Conservation (phyloP, 768 basidiomycete species). For the Lepiota brunneoincarnata region DNA sequence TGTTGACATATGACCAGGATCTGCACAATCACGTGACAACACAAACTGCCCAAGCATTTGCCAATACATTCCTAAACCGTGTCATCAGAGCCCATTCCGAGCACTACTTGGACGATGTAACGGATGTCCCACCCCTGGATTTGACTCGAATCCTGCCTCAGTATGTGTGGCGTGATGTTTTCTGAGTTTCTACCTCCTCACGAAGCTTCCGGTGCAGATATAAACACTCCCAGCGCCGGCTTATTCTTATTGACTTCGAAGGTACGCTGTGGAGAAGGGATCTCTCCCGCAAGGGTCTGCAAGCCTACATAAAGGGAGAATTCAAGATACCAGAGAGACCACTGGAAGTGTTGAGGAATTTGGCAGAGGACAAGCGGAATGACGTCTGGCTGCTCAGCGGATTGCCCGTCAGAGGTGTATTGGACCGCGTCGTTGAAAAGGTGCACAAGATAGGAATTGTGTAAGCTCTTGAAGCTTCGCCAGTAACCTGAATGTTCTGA, state of each 20-base stretch:
- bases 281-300: slow-evolving; percentile 42
- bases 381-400: slow-evolving; percentile 85
- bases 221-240: slow-evolving; percentile 58
- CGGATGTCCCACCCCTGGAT: slow-evolving; percentile 29
- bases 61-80: slow-evolving; percentile 74
- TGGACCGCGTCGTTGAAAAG: slow-evolving; percentile 60
- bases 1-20: slow-evolving; percentile 38
- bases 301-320: slow-evolving; percentile 17
- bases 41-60: slow-evolving; percentile 84
- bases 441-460: slow-evolving; percentile 75
- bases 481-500: slow-evolving; percentile 1
- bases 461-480: slow-evolving; percentile 35
- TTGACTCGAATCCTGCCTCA: slow-evolving; percentile 51
- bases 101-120: slow-evolving; percentile 33
- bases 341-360: slow-evolving; percentile 48
- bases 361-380: slow-evolving; percentile 65
- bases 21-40: slow-evolving; percentile 83
- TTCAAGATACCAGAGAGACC: slow-evolving; percentile 37
- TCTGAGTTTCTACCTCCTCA: background rate
- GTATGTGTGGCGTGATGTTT: background rate
- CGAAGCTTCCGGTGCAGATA: slow-evolving; percentile 34
- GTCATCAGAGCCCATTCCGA: slow-evolving; percentile 72
- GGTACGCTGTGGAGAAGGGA: slow-evolving; percentile 75
- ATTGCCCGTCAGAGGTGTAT: slow-evolving; percentile 55
- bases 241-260: slow-evolving; percentile 78